Conservation (phyloP, 371 early-diverging fungal species). For the Mortierella sp. region DNA sequence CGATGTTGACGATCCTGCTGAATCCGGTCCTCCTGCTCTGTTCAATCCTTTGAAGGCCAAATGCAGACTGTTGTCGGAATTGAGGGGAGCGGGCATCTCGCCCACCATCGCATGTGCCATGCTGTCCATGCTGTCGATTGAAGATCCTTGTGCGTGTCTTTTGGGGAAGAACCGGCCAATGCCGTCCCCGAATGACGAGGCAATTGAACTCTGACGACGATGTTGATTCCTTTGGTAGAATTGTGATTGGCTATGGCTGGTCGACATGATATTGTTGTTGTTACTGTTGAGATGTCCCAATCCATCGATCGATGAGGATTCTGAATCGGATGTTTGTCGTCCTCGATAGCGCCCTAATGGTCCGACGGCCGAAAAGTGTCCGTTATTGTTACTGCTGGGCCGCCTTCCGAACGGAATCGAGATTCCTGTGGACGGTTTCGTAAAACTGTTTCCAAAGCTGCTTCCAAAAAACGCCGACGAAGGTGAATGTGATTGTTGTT, state of each 20-base stretch:
- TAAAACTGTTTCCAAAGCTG: constrained; percentile 33
- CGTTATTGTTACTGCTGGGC: constrained; percentile 19
- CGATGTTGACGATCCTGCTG: neutral
- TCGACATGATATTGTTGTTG: neutral
- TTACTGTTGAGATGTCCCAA: neutral
- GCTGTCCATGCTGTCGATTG: constrained; percentile 37
- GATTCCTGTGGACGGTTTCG: constrained; percentile 36
- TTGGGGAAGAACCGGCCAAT: constrained; percentile 48
- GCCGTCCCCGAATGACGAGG: constrained; percentile 47
- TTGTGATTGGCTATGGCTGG: constrained; percentile 15
- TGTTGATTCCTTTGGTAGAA: constrained; percentile 12
- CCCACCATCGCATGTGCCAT: neutral
- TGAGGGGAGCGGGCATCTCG: constrained; percentile 2
- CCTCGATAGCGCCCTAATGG: constrained; percentile 15
- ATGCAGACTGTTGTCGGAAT: constrained; percentile 12
- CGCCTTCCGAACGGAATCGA: constrained; percentile 42
- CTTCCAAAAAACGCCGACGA: constrained; percentile 9
- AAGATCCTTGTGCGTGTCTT: constrained; percentile 20
- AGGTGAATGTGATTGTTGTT: constrained; percentile 11
- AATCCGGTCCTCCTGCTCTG: neutral
- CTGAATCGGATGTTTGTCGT: constrained; percentile 34
- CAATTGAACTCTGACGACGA: constrained; percentile 28
- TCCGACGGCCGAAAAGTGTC: constrained; percentile 4
- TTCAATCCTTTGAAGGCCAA: neutral
- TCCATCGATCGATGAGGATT: constrained; percentile 28